Conservation (phyloP, 768 basidiomycete genomes). For the Bullera alba region DNA sequence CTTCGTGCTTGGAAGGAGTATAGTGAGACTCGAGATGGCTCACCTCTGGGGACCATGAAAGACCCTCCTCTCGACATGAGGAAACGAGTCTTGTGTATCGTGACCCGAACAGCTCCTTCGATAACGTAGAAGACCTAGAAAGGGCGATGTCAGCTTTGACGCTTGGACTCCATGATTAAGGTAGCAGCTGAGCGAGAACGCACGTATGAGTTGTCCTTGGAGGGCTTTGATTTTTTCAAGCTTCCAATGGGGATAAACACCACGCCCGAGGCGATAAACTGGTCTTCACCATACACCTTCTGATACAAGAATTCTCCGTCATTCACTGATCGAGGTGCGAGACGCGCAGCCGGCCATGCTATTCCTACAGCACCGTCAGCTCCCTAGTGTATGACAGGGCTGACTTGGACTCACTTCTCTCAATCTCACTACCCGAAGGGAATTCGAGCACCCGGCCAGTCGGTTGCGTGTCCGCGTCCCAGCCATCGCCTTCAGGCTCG, state of each 20-base stretch:
- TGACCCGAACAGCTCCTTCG: constrained; percentile 80
- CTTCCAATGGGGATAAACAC: constrained; percentile 69
- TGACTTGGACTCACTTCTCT: constrained; percentile 58
- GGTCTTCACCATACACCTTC: constrained; percentile 83
- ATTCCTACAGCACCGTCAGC: constrained; percentile 54
- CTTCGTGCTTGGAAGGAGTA: neutral
- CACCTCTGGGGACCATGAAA: constrained; percentile 86
- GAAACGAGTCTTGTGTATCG: constrained; percentile 70
- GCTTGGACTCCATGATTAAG: too few relatives aligned
- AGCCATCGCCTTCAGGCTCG: constrained; percentile 50
- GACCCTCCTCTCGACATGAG: constrained; percentile 73
- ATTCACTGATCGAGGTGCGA: constrained; percentile 57
- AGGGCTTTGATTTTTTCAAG: constrained; percentile 77
- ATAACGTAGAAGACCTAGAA: constrained; percentile 68
- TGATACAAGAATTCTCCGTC: constrained; percentile 75
- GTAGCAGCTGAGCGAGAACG: constrained; percentile 40
- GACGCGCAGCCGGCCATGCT: constrained; percentile 65
- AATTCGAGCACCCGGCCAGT: constrained; percentile 65
- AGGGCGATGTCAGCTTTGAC: neutral
- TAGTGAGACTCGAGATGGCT: neutral
- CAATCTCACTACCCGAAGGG: constrained; percentile 56
- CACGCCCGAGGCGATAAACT: constrained; percentile 85
- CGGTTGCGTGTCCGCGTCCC: constrained; percentile 72
- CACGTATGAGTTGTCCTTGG: constrained; percentile 91
- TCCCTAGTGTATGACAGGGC: neutral